These are phyloP conservation scores for Solanum sitiens DNA, from an alignment of 257 asterid species.

Conservation along the genomic window DNA sequence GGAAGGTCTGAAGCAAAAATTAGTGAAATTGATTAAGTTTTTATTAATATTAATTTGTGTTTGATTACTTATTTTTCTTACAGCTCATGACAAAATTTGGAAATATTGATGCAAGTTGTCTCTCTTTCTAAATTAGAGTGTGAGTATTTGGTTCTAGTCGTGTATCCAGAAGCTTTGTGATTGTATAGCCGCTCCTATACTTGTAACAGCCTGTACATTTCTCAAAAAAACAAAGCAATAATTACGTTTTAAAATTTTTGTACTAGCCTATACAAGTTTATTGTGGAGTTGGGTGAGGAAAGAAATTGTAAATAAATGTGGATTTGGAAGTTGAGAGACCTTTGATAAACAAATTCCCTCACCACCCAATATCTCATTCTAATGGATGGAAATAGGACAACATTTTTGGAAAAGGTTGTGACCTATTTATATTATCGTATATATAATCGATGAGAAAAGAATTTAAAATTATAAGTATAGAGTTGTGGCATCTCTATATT, in stretches of 20 bases:
- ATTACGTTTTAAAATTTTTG: background rate
- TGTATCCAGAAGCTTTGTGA: background rate
- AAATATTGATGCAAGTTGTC: background rate
- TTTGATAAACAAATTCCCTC: background rate
- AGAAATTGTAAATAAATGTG: background rate
- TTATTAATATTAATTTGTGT: background rate
- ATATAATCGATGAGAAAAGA: background rate
- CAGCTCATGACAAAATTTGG: background rate
- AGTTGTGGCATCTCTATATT: background rate
- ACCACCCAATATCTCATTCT: background rate
- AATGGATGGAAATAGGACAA: background rate
- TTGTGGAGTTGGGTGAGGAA: background rate
- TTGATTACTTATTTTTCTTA: background rate
- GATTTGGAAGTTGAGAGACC: background rate
- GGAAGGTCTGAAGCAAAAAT: background rate
- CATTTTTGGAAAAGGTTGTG: background rate
- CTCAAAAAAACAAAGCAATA: background rate
- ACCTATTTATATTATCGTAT: too few species aligned
- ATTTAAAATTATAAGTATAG: background rate
- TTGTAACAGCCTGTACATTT: background rate
- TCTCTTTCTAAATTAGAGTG: background rate
- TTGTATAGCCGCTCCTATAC: background rate
- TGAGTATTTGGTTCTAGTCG: background rate
- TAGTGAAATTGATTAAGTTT: background rate
- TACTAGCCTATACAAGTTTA: too few species aligned